Conservation (phyloP, 2,329 filamentous ascomycete genomes). For the Sordariomycetes sp. region DNA sequence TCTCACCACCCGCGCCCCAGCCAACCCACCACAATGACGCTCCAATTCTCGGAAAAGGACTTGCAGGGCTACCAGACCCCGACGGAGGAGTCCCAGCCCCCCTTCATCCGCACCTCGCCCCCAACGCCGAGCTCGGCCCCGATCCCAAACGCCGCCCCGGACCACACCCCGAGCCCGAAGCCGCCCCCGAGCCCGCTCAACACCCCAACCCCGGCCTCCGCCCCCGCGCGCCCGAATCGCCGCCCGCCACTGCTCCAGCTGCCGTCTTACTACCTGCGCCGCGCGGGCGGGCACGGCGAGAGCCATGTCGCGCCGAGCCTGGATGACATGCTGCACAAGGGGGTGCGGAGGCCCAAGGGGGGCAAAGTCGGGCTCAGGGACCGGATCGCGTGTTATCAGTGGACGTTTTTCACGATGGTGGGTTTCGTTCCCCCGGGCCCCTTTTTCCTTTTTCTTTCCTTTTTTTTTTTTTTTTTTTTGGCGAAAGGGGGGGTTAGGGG, state of each 20-base stretch:
- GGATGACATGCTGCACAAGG: slow-evolving; percentile 19
- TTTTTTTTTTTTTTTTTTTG: not conserved
- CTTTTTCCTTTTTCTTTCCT: not conserved
- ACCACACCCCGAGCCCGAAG: too few relatives aligned
- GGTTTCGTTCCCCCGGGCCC: too few relatives aligned
- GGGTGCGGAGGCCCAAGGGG: slow-evolving; percentile 10
- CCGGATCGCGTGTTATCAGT: slow-evolving; percentile 40
- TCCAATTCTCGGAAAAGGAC: not conserved
- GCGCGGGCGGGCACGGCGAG: not conserved
- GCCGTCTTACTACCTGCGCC: not conserved
- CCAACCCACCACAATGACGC: not conserved
- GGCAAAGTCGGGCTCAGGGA: slow-evolving; percentile 31
- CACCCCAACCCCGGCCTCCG: not conserved
- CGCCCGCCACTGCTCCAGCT: not conserved
- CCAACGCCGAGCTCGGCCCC: not conserved
- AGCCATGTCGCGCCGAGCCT: slow-evolving; percentile 10
- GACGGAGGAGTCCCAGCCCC: not conserved
- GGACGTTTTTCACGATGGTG: slow-evolving; percentile 66
- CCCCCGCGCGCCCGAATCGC: not conserved
- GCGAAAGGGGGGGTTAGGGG: too few relatives aligned
- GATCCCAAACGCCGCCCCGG: not conserved
- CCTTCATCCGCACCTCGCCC: not conserved
- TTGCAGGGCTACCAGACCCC: not conserved
- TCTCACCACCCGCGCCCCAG: not conserved
- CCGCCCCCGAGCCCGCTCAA: not conserved